A percentile compares a stretch with the other conserved stretches of the same genome.
These are phyloP conservation scores for Aureobasidium sp. DNA, from an alignment of 2,329 filamentous ascomycete species.

Conservation along the genomic window DNA sequence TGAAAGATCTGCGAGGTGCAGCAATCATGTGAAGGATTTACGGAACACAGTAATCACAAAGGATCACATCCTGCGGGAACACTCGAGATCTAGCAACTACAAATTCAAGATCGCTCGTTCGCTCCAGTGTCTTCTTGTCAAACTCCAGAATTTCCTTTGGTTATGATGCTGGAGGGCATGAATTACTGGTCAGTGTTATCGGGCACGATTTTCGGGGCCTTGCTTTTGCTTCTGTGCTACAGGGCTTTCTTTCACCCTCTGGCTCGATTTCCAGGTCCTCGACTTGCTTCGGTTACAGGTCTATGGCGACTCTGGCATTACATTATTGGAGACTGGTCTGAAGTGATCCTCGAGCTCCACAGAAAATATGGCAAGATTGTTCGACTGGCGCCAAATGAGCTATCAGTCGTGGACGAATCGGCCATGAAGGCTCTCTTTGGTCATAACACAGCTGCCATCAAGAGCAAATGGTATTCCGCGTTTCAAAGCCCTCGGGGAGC, in stretches of 20 bases:
- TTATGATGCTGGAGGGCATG: not conserved
- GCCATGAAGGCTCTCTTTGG: conserved; percentile 23
- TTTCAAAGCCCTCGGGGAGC: conserved; percentile 1
- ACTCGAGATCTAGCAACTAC: not conserved
- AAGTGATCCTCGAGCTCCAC: conserved; percentile 29
- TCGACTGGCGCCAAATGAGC: conserved; percentile 31
- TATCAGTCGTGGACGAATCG: conserved; percentile 26
- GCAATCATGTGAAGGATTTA: not conserved
- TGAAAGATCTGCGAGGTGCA: not conserved
- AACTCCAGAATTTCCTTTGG: not conserved
- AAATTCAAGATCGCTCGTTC: not conserved
- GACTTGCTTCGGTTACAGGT: not conserved
- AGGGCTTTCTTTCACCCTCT: conserved; percentile 10
- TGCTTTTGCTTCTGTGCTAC: not conserved
- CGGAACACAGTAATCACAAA: not conserved
- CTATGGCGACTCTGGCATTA: conserved; percentile 8
- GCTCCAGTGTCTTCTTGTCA: not conserved
- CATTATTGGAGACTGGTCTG: conserved; percentile 3
- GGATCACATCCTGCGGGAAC: not conserved
- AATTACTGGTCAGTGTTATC: not conserved
- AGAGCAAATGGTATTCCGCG: conserved; percentile 5
- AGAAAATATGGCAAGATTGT: conserved; percentile 30
- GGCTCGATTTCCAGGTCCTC: conserved; percentile 8
- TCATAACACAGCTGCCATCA: conserved; percentile 30
- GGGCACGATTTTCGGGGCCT: not conserved